Evolutionary conservation across 441 rosid species (phyloP), one percentile per base, ranked within the genome.

Genomic region (Erodium moschatum): DNA sequence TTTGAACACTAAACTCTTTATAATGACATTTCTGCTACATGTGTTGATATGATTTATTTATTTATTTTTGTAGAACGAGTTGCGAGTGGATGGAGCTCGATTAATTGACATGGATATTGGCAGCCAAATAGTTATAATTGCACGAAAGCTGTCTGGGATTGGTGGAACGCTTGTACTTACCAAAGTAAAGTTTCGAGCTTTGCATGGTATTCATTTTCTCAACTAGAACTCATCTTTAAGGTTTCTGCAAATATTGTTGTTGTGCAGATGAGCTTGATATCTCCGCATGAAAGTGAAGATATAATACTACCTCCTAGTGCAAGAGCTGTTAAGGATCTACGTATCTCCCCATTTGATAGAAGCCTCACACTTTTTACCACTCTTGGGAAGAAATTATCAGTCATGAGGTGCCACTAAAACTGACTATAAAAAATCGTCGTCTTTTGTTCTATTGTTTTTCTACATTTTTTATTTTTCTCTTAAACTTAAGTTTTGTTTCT

Each of bases 261-360:
- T 24, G 27, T 76, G 75, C 83, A 92, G 98, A 77, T 84, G 81
- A 85, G 85, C 77, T 78, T 92, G 80, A 72, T 83, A 50, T 69
- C 80, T 80, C 85, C 94, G 13, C 79, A 81, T 77, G 92, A 87
- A 77, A 81, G 76, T 76, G 87, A 89, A 74, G 92, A 90, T 75
- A 87, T 89, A 68, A 16, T 69, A 35, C 79, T 90, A 65, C 90
- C 92, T 74, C 74, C 84, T 66, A 71, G 72, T 52, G 84, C 86
- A 68, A 87, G 77, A 85, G 83, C 85, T 38, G 79, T 89, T 65
- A 89, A 85, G 85, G 96, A 87, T 79, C 78, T 92, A 75, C 91
- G 67, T 68, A 70, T 92, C 56, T 90, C 92, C 77, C 92, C 96
- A 29, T 80, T 56, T 69, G 72, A 83, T 70, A 69, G 83, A 38